A percentile compares a stretch with the other conserved stretches of the same genome.
These are phyloP conservation scores for Baeospora myosura DNA, from an alignment of 1,284 basidiomycete genomes.

Conservation along the genomic window DNA sequence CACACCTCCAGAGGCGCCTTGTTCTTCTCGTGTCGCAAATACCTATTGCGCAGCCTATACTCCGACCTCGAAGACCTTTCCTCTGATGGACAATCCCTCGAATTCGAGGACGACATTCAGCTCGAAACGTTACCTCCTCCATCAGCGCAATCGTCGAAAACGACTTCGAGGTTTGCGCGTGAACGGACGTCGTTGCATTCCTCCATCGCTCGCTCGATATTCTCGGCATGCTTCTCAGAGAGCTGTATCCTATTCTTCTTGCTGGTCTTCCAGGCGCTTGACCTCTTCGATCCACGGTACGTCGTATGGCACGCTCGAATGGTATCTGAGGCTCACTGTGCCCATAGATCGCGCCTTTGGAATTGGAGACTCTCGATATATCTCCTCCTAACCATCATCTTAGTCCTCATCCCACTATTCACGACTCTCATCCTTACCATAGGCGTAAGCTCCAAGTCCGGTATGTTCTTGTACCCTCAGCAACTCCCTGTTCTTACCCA, in stretches of 20 bases:
- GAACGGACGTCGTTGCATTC: conserved; percentile 39
- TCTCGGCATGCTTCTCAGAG: conserved; percentile 63
- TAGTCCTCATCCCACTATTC: conserved; percentile 54
- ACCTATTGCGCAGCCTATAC: conserved; percentile 47
- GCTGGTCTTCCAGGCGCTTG: conserved; percentile 56
- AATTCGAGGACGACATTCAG: conserved; percentile 35
- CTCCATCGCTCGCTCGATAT: conserved; percentile 44
- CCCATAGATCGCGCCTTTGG: conserved; percentile 51
- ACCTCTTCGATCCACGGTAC: conserved; percentile 44
- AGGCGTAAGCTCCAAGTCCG: conserved; percentile 13
- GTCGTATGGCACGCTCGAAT: too few species aligned
- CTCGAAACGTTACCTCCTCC: conserved; percentile 41
- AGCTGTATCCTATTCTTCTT: conserved; percentile 60
- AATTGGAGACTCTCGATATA: conserved; percentile 61
- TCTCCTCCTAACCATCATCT: conserved; percentile 46
- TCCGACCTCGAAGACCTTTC: conserved; percentile 22
- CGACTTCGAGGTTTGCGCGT: conserved; percentile 16
- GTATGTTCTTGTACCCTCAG: conserved; percentile 1
- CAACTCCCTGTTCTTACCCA: conserved; percentile 1
- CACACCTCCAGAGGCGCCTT: conserved; percentile 40
- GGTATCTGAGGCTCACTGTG: conserved; percentile 3
- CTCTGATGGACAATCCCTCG: conserved; percentile 16
- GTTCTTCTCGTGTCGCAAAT: conserved; percentile 49
- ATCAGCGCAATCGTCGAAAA: conserved; percentile 18
- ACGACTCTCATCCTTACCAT: conserved; percentile 51